phyloP scores from a whole-genome alignment of 176 grass and related monocot species.

The Carex littledalei region DNA sequence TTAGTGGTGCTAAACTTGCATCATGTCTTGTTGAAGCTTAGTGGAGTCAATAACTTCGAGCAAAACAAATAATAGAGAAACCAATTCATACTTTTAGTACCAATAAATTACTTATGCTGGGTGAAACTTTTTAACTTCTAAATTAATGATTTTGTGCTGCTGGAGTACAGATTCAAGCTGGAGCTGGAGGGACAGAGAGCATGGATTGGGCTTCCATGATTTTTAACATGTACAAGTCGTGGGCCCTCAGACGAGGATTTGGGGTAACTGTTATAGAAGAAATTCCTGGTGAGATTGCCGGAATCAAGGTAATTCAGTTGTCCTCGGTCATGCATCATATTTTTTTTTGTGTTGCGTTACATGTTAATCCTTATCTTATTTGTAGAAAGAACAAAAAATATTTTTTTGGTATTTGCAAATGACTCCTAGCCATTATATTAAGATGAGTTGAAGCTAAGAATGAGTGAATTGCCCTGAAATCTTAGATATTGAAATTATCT shows the following conservation, averaged over 20 bases:
- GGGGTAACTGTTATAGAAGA: slow-evolving; percentile 71
- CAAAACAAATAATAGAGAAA: neutral
- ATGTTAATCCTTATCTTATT: neutral
- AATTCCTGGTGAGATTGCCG: slow-evolving; percentile 90
- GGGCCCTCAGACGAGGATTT: slow-evolving; percentile 72
- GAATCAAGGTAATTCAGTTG: slow-evolving; percentile 72
- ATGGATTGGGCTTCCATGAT: slow-evolving; percentile 96
- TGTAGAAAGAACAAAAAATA: neutral
- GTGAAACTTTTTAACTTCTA: neutral
- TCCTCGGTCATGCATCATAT: neutral
- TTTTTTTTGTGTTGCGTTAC: neutral
- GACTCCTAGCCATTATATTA: neutral
- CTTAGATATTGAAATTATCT: neutral
- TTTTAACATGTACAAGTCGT: slow-evolving; percentile 85
- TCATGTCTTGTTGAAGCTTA: neutral
- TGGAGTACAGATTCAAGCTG: slow-evolving; percentile 73
- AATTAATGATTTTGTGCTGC: neutral
- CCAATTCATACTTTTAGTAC: slow-evolving; percentile 1
- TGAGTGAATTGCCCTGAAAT: neutral
- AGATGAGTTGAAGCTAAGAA: neutral
- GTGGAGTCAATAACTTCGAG: neutral
- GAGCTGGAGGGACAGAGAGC: slow-evolving; percentile 92
- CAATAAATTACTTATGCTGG: neutral
- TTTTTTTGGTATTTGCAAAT: neutral
- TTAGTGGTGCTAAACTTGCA: neutral